phyloP scores from a whole-genome alignment of 1,139 yeast genomes.

The Blastobotrys petasosporus region DNA sequence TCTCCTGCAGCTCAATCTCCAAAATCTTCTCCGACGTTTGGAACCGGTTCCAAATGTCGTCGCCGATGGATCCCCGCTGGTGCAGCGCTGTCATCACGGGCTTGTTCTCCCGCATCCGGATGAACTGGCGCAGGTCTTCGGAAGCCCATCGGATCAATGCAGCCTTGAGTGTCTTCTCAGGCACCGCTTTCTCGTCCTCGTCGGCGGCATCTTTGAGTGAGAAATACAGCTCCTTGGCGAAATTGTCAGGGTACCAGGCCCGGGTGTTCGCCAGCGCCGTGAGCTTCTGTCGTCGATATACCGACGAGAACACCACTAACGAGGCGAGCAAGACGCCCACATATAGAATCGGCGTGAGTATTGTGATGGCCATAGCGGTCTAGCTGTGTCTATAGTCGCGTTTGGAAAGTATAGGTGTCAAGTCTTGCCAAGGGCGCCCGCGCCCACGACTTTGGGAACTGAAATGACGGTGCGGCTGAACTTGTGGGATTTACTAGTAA shows the following conservation, averaged over 20 bases:
- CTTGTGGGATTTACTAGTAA: too few relatives aligned
- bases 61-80: conserved; percentile 87
- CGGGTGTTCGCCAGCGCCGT: conserved; percentile 45
- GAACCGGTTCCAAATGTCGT: conserved; percentile 75
- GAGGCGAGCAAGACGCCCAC: conserved; percentile 65
- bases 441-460: too few relatives aligned
- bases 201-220: conserved; percentile 43
- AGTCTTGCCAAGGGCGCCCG: too few relatives aligned
- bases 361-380: conserved; percentile 32
- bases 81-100: conserved; percentile 64
- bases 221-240: conserved; percentile 57
- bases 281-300: conserved; percentile 58
- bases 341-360: conserved; percentile 78
- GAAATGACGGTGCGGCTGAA: too few relatives aligned
- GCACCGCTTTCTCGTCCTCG: conserved; percentile 50
- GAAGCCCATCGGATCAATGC: conserved; percentile 73
- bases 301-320: conserved; percentile 65
- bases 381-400: too few relatives aligned
- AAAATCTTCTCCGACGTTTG: conserved; percentile 71
- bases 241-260: conserved; percentile 66
- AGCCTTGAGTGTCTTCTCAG: conserved; percentile 77
- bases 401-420: too few relatives aligned
- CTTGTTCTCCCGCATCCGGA: conserved; percentile 67
- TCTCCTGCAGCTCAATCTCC: conserved; percentile 72
- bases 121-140: conserved; percentile 62